These are phyloP conservation scores for Acacia acuminata DNA, from an alignment of 306 rosid genomes.

Conservation along the genomic window DNA sequence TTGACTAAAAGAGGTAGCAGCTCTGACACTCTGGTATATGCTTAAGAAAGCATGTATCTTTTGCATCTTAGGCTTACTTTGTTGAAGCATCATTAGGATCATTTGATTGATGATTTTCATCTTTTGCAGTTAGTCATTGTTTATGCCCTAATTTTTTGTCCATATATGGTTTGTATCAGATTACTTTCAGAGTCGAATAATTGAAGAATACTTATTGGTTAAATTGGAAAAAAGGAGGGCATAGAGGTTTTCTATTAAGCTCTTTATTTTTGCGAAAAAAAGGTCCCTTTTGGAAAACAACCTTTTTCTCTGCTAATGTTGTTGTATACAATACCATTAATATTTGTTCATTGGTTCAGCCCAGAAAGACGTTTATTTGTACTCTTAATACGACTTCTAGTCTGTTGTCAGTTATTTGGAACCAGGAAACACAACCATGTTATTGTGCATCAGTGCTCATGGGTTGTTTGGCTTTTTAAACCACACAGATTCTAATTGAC, in stretches of 20 bases:
- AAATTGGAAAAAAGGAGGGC: background rate
- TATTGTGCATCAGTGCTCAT: background rate
- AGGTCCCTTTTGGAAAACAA: background rate
- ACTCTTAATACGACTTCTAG: constrained; percentile 17
- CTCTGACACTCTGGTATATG: background rate
- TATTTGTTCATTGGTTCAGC: background rate
- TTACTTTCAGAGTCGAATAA: constrained; percentile 9
- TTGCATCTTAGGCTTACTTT: background rate
- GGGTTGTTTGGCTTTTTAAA: constrained; percentile 19
- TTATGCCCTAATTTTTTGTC: constrained; percentile 2
- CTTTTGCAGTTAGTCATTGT: background rate
- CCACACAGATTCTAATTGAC: background rate
- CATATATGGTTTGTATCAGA: constrained; percentile 19
- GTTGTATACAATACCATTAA: background rate
- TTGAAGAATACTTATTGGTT: background rate
- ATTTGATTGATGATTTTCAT: background rate
- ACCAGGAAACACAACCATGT: background rate
- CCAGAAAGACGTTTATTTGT: background rate
- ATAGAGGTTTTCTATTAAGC: background rate
- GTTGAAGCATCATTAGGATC: background rate
- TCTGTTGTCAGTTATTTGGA: constrained; percentile 10
- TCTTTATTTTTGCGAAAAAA: background rate
- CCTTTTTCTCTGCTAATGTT: background rate
- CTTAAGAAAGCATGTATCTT: constrained; percentile 1
- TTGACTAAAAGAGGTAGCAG: background rate